Evolutionary conservation across 2,329 filamentous ascomycete genomes (phyloP).

Genomic region (Colletotrichum magnum): DNA sequence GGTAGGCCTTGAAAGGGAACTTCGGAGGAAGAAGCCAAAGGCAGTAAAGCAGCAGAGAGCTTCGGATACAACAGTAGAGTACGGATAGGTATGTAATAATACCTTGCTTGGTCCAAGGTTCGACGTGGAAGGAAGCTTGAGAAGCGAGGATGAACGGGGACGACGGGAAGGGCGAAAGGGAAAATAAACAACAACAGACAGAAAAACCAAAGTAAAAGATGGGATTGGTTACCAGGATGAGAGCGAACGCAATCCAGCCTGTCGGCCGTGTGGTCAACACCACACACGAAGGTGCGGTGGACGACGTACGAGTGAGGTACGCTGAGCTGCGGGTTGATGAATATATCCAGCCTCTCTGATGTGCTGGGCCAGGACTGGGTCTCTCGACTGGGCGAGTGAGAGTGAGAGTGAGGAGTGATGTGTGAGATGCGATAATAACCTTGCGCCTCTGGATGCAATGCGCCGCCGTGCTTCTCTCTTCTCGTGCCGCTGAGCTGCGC

Average conservation of each 20-base stretch:
- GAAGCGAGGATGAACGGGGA: too few relatives aligned
- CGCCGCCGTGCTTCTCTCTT: not conserved
- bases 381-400: too few relatives aligned
- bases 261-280: slow-evolving; percentile 30
- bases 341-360: too few relatives aligned
- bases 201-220: slow-evolving; percentile 2
- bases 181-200: not conserved
- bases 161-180: not conserved
- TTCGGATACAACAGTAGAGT: too few relatives aligned
- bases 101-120: too few relatives aligned
- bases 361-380: too few relatives aligned
- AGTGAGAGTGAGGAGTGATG: not conserved
- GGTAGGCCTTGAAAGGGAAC: too few relatives aligned
- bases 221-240: slow-evolving; percentile 34
- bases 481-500: not conserved
- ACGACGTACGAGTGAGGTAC: slow-evolving; percentile 7
- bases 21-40: too few relatives aligned
- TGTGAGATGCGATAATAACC: slow-evolving; percentile 21
- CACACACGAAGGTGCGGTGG: slow-evolving; percentile 37
- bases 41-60: too few relatives aligned
- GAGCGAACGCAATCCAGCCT: slow-evolving; percentile 32
- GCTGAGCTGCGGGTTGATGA: too few relatives aligned
- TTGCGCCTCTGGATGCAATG: slow-evolving; percentile 11
- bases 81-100: too few relatives aligned
- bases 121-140: too few relatives aligned